phyloP scores from a whole-genome alignment of 2,329 filamentous ascomycete genomes.

The Onygenales sp. region DNA sequence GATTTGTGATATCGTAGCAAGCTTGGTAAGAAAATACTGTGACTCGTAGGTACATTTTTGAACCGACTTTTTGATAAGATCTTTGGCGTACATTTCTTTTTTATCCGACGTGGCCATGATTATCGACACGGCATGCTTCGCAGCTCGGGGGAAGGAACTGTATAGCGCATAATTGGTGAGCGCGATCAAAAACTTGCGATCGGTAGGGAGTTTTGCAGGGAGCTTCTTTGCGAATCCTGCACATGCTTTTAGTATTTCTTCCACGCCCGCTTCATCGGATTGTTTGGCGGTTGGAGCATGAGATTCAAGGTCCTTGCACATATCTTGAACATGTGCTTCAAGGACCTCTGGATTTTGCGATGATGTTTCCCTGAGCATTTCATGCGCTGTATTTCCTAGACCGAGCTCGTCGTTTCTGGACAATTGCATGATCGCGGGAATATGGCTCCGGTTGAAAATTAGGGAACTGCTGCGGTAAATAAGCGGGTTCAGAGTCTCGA shows the following conservation, averaged over 20 bases:
- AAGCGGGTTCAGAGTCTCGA: constrained; percentile 73
- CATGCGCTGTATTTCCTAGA: constrained; percentile 70
- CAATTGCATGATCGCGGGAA: constrained; percentile 79
- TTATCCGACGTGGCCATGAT: constrained; percentile 67
- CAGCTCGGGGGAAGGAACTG: constrained; percentile 69
- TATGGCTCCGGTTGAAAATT: constrained; percentile 88
- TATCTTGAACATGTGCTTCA: constrained; percentile 81
- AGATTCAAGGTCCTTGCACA: constrained; percentile 76
- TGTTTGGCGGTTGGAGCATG: constrained; percentile 64
- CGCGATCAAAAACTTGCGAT: constrained; percentile 71
- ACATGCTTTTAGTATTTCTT: constrained; percentile 88
- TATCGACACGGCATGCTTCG: constrained; percentile 90
- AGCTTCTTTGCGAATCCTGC: constrained; percentile 84
- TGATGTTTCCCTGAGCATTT: constrained; percentile 86
- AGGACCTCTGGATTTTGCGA: constrained; percentile 81
- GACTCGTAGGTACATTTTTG: constrained; percentile 65
- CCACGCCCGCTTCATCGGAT: constrained; percentile 62
- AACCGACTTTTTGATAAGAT: constrained; percentile 67
- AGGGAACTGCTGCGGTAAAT: constrained; percentile 76
- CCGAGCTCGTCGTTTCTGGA: constrained; percentile 75
- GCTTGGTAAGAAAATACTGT: constrained; percentile 58
- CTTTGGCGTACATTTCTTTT: constrained; percentile 77
- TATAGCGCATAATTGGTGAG: constrained; percentile 75
- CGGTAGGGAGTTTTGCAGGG: constrained; percentile 69
- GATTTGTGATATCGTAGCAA: constrained; percentile 52